Evolutionary conservation across 495 filamentous ascomycete species (phyloP), one percentile per base, ranked within the genome.

Genomic region (Annulohypoxylon nitens): DNA sequence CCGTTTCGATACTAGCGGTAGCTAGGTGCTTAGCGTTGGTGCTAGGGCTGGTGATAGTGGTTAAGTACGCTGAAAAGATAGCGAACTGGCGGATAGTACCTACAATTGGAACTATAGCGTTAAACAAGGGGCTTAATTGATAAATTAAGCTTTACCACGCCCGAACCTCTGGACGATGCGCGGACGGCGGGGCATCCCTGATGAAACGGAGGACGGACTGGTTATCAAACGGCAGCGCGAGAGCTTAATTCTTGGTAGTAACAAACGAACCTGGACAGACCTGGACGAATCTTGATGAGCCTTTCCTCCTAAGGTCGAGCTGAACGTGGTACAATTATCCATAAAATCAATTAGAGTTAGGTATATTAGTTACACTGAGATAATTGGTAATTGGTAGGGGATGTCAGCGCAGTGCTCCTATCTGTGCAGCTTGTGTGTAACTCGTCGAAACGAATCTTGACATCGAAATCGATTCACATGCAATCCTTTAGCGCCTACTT

Each of bases 151-250:
- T 55, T 69, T 54, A 59, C 18, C 30, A 36, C 55, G 20, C 58
- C 59, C 59, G 41, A 67, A 48, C 64, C 16, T 11, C 54, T 63
- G 58, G 70, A 45, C 57, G 36, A n/a, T 53, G 23, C 47, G 43
- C 45, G 45, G 45, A 25, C 48, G 33, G n/a, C 23, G 20, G 50
- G 48, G 48, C 48, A 36, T 11, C 68, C 70, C 34, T 59, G 64
- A 73, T 73, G 70, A 73, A 73, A 73, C 70, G 53, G 43, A 36
- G 16, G 18, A 37, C 64, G 26, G 61, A 58, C 37, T 23, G 59
- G 25, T 53, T 16, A 73, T 69, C 70, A 73, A 73, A 73, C 70
- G 23, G 25, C 58, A 63, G 58, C 57, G 30, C 34, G 12, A 50
- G 70, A 72, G 70, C 64, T 64, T 72, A 50, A 59, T 54, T 66